A percentile compares a stretch with the other conserved stretches of the same genome.
Conservation (phyloP, 108 stramenopile species). For the Pelagomonas calceolata region DNA sequence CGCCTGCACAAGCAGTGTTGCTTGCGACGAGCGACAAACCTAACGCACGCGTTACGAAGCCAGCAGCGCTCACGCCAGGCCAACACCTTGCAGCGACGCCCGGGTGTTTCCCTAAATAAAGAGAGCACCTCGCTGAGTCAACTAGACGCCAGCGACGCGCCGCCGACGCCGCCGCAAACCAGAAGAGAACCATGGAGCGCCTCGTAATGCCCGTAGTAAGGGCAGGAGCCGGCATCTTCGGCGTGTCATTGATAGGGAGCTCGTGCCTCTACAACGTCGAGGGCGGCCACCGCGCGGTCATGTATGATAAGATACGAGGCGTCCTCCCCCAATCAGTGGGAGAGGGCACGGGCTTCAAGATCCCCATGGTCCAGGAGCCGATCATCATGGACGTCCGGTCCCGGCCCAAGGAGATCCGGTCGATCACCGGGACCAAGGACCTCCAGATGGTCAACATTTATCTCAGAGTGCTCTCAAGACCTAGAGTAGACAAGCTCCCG, state of each 20-base stretch:
- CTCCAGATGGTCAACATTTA: slow-evolving; percentile 99
- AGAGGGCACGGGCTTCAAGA: slow-evolving; percentile 91
- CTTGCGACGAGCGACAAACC: no score
- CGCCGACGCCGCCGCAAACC: no score
- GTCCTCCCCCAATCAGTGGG: slow-evolving; percentile 69
- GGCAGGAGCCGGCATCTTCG: slow-evolving; percentile 24
- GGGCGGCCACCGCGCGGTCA: slow-evolving; percentile 93
- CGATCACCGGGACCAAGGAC: slow-evolving; percentile 96
- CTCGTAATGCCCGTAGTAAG: background rate
- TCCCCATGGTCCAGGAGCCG: slow-evolving; percentile 75
- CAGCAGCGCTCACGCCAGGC: no score
- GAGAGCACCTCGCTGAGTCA: no score
- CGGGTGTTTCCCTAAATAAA: no score
- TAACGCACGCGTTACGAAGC: no score
- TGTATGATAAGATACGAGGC: slow-evolving; percentile 94
- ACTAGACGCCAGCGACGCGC: no score
- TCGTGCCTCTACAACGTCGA: slow-evolving; percentile 87
- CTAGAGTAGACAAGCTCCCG: slow-evolving; percentile 80
- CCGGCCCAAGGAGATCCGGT: slow-evolving; percentile 88
- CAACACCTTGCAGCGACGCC: no score
- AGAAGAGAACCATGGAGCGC: background rate
- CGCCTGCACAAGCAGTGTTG: no score
- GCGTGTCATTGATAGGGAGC: slow-evolving; percentile 63
- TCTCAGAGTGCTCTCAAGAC: slow-evolving; percentile 89
- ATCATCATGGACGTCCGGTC: slow-evolving; percentile 90